Evolutionary conservation across 139 green algal species (phyloP).

Genomic region (Micractinium sp.): DNA sequence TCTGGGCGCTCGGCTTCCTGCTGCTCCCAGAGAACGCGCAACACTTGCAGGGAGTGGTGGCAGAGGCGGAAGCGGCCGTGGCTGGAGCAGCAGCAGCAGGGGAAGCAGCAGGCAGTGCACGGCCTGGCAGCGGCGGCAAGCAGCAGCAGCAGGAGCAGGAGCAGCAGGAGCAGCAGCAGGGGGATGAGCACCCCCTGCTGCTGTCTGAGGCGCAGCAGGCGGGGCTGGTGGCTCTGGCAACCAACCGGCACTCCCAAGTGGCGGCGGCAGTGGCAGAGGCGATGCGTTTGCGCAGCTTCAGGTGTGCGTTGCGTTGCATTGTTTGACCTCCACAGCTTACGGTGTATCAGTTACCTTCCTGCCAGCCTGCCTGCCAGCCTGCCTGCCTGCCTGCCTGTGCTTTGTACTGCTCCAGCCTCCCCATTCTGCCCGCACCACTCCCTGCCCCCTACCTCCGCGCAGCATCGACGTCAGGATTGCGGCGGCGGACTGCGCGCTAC

Average conservation of each 20-base stretch:
- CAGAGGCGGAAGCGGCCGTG: background rate
- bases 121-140: background rate
- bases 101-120: background rate
- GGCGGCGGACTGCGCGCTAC: slow-evolving; percentile 31
- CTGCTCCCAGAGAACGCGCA: slow-evolving; percentile 66
- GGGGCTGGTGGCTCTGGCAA: slow-evolving; percentile 1
- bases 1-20: slow-evolving; percentile 75
- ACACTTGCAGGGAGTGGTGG: slow-evolving; percentile 27
- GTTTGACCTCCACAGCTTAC: background rate
- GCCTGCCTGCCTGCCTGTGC: background rate
- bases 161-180: background rate
- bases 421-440: background rate
- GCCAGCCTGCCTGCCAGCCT: background rate
- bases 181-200: background rate
- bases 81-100: background rate
- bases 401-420: background rate
- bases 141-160: no score
- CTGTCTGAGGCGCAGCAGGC: slow-evolving; percentile 5
- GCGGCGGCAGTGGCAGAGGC: slow-evolving; percentile 58
- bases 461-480: slow-evolving; percentile 69
- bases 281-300: slow-evolving; percentile 52
- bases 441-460: background rate
- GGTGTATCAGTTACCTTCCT: background rate
- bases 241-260: background rate
- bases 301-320: background rate